Evolutionary conservation across 306 rosid genomes (phyloP).

Genomic region (Vigna hirtella): DNA sequence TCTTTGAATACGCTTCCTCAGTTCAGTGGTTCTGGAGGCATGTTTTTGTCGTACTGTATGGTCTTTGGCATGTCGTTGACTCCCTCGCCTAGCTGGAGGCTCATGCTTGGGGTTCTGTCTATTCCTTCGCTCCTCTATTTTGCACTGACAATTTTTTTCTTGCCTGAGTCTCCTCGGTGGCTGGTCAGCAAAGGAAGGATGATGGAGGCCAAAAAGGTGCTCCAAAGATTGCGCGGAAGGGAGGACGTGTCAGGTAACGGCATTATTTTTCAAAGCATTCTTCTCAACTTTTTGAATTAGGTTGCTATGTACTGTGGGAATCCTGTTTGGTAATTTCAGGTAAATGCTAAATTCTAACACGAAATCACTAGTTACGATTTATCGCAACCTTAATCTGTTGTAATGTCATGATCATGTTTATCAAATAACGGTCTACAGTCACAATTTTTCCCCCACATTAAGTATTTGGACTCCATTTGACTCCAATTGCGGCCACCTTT

Average conservation of each 20-base stretch:
- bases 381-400: background rate
- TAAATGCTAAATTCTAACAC: constrained; percentile 13
- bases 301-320: background rate
- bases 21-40: constrained; percentile 81
- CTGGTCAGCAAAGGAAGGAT: constrained; percentile 86
- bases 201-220: constrained; percentile 80
- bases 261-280: constrained; percentile 9
- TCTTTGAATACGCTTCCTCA: constrained; percentile 83
- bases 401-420: background rate
- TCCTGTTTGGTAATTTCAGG: constrained; percentile 1
- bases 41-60: constrained; percentile 83
- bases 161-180: constrained; percentile 95
- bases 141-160: constrained; percentile 66
- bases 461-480: background rate
- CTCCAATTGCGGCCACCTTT: background rate
- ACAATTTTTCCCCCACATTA: background rate
- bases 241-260: constrained; percentile 86
- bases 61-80: constrained; percentile 69
- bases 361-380: constrained; percentile 20
- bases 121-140: constrained; percentile 71
- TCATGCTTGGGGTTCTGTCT: constrained; percentile 83
- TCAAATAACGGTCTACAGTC: background rate
- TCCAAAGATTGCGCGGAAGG: constrained; percentile 71
- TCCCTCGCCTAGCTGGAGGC: constrained; percentile 70
- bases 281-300: background rate